Conservation (phyloP, 2,329 filamentous ascomycete genomes). For the Emergomyces pasteurianus region DNA sequence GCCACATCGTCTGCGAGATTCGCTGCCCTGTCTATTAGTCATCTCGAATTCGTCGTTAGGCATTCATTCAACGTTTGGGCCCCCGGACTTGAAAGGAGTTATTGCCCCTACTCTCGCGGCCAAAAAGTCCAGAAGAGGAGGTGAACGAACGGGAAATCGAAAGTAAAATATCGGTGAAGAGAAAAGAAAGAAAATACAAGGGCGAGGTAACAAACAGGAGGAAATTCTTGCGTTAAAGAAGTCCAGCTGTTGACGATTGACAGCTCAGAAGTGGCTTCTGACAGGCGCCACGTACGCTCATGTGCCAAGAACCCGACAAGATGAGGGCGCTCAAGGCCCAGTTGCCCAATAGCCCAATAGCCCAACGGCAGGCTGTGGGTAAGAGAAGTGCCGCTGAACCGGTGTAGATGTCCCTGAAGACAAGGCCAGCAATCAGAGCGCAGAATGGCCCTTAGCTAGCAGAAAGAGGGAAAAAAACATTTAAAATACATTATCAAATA, state of each 20-base stretch:
- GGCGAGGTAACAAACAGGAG: not conserved
- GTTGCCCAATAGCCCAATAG: not conserved
- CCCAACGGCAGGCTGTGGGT: not conserved
- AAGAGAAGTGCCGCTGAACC: not conserved
- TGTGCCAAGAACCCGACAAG: not conserved
- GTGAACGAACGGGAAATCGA: not conserved
- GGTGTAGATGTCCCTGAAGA: not conserved
- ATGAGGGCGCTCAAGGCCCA: not conserved
- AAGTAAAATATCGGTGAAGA: not conserved
- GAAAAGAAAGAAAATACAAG: not conserved
- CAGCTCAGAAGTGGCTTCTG: not conserved
- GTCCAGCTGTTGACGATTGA: not conserved
- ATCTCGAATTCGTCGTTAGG: not conserved
- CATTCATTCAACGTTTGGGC: no score
- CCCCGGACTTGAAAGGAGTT: no score
- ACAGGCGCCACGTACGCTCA: not conserved
- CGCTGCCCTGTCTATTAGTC: not conserved
- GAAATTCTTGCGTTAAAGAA: not conserved
- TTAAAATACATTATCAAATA: no score
- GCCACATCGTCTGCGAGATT: not conserved
- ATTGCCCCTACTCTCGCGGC: not conserved
- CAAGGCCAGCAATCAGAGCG: not conserved
- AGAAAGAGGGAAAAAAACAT: no score
- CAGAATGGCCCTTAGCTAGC: not conserved
- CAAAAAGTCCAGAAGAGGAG: not conserved